These are phyloP conservation scores for Lenwebbia sp. DNA, from an alignment of 345 rosid genomes.

Conservation along the genomic window DNA sequence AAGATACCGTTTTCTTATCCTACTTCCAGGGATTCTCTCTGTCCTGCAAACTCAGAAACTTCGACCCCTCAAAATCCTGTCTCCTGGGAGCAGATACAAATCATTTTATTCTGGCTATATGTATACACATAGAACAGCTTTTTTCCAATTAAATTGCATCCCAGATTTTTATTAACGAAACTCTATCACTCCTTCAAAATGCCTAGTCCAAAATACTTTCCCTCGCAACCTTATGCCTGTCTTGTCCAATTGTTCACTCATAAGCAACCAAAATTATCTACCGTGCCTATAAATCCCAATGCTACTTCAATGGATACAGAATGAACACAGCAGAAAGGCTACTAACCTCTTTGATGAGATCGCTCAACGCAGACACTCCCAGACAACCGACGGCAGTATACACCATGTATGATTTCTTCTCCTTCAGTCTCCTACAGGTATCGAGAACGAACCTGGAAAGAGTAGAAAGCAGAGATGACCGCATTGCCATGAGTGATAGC, in stretches of 20 bases:
- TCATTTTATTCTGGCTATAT: not conserved
- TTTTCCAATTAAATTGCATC: not conserved
- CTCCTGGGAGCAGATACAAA: not conserved
- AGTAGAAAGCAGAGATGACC: not conserved
- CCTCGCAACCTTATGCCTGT: not conserved
- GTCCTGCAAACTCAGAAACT: not conserved
- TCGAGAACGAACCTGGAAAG: constrained; percentile 68
- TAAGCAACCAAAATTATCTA: not conserved
- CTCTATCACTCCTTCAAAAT: not conserved
- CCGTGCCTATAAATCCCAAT: not conserved
- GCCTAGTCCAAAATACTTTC: too few relatives aligned
- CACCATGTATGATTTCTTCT: constrained; percentile 90
- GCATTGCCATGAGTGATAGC: not conserved
- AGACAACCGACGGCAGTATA: constrained; percentile 84
- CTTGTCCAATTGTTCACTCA: not conserved
- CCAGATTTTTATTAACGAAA: not conserved
- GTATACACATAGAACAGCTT: not conserved
- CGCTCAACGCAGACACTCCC: constrained; percentile 64
- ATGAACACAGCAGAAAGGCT: not conserved
- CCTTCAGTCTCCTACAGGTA: constrained; percentile 70
- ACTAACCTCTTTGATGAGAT: constrained; percentile 69
- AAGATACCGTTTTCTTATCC: not conserved
- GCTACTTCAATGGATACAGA: not conserved
- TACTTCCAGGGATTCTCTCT: not conserved
- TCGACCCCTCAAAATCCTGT: not conserved